phyloP scores from a whole-genome alignment of 2,329 filamentous ascomycete species.

The Chaetomiaceae sp. region DNA sequence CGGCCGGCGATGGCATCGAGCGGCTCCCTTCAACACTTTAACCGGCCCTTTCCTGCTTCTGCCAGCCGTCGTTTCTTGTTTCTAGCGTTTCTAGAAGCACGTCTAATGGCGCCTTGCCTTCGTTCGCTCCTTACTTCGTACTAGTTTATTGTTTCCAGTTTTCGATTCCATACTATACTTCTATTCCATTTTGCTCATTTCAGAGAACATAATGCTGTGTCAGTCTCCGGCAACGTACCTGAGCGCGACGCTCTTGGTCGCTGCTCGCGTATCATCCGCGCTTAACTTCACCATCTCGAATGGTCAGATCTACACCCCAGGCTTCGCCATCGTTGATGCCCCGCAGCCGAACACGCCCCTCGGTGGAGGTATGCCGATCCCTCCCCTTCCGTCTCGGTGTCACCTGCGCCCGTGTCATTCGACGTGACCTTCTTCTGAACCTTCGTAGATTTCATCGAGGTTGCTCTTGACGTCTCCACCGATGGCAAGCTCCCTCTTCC shows the following conservation, averaged over 20 bases:
- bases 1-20: not conserved
- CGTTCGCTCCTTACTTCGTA: constrained; percentile 4
- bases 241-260: constrained; percentile 7
- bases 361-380: constrained; percentile 48
- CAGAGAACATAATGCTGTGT: constrained; percentile 9
- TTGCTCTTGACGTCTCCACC: constrained; percentile 61
- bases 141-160: not conserved
- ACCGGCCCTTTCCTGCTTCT: not conserved
- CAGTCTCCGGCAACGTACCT: constrained; percentile 8
- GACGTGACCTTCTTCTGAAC: constrained; percentile 4
- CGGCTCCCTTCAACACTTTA: not conserved
- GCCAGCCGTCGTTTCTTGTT: not conserved
- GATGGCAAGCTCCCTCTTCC: constrained; percentile 58
- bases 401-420: not conserved
- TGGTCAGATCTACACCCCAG: constrained; percentile 64
- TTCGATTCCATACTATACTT: no score
- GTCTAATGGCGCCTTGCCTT: not conserved
- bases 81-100: constrained; percentile 10
- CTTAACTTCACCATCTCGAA: constrained; percentile 52
- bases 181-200: not conserved
- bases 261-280: constrained; percentile 22
- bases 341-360: constrained; percentile 59
- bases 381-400: not conserved
- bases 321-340: constrained; percentile 59
- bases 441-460: constrained; percentile 48